Base-by-base conservation (phyloP, 1,284 basidiomycete genomes). In the Rhodotorula sp. region DNA sequence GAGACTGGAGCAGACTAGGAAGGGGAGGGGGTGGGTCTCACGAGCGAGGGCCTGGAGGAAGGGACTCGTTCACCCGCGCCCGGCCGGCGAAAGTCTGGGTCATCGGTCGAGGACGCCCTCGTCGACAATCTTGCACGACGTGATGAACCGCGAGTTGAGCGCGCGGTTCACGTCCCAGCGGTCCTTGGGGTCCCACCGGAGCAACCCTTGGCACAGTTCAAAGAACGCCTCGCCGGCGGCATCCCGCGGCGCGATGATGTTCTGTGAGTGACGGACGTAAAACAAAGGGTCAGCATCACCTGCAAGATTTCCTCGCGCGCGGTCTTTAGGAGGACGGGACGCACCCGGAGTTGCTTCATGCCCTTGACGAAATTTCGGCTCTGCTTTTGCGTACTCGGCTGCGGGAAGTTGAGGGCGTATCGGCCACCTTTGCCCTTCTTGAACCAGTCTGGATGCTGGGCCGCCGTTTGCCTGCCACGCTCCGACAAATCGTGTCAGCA, bases 361-460 rank as follows among this genome's bases (percentile, higher is more conserved):
- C 89, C 88, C 69, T 90, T 88, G 50, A 99, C 95, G 79, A 97
- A 97, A 81, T 94, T 97, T 83, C 89, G 90, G 82, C 92, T 95
- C 80, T 94, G 91, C 78, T 91, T 89, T 23, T 90, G 87, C 43
- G 70, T 76, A 60, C 92, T 90, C 79, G 90, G 89, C 77, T 92
- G 92, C 0, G 97, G 95, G 87, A 92, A 99, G 81, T 95, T 92
- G 60, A 99, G 86, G 78, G 89, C 91, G 71, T 61, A 59, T 6
- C 56, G 48, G 34, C 49, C 23, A 34, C 49, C 16, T 14, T 49
- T 12, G 15, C 55, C 80, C 56, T 91, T 89, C 80, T 91, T 92
- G 85, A 99, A 98, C 81, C 91, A 97, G 79, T 98, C 21, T 93
- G 89, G 79, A 92, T 61, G 5, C 60, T 48, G 7, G n/a, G 12